phyloP scores from a whole-genome alignment of 2,329 filamentous ascomycete genomes.

The Chaetomiaceae sp. region DNA sequence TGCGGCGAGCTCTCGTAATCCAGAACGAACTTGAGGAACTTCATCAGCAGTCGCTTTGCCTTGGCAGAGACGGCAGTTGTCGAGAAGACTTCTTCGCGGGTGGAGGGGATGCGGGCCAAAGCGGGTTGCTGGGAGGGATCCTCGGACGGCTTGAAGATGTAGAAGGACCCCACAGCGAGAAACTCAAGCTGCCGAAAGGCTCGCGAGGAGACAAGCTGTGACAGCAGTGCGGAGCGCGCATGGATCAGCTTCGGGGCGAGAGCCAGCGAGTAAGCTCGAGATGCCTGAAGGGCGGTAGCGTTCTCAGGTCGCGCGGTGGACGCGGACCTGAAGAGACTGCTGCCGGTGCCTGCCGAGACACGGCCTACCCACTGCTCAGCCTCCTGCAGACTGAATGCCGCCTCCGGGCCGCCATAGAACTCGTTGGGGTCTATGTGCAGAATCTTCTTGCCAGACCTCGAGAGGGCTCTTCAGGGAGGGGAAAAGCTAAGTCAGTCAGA shows the following conservation, averaged over 20 bases:
- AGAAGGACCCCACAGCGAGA: slow-evolving; percentile 88
- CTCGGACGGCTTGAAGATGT: slow-evolving; percentile 55
- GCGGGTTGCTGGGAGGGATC: slow-evolving; percentile 29
- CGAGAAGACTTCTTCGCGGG: slow-evolving; percentile 85
- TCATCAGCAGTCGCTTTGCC: slow-evolving; percentile 84
- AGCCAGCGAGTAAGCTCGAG: slow-evolving; percentile 75
- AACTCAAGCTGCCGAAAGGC: slow-evolving; percentile 90
- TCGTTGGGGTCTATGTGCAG: slow-evolving; percentile 83
- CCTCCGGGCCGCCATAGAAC: slow-evolving; percentile 83
- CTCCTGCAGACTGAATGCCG: slow-evolving; percentile 79
- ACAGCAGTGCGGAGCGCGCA: slow-evolving; percentile 70
- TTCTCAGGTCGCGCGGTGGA: slow-evolving; percentile 35
- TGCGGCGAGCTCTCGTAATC: slow-evolving; percentile 58
- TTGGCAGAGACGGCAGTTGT: slow-evolving; percentile 70
- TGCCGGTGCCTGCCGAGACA: slow-evolving; percentile 28
- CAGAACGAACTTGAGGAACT: slow-evolving; percentile 83
- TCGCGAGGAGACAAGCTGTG: slow-evolving; percentile 79
- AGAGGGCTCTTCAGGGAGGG: slow-evolving; percentile 67
- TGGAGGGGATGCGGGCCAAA: slow-evolving; percentile 74
- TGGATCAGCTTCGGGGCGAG: slow-evolving; percentile 85
- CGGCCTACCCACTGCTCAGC: slow-evolving; percentile 65
- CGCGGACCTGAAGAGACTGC: slow-evolving; percentile 36
- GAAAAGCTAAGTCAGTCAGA: slow-evolving; percentile 67
- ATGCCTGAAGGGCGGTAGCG: slow-evolving; percentile 47
- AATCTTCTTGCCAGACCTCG: slow-evolving; percentile 84